Evolutionary conservation across 441 rosid species (phyloP).

Genomic region (Corymbia calophylla): DNA sequence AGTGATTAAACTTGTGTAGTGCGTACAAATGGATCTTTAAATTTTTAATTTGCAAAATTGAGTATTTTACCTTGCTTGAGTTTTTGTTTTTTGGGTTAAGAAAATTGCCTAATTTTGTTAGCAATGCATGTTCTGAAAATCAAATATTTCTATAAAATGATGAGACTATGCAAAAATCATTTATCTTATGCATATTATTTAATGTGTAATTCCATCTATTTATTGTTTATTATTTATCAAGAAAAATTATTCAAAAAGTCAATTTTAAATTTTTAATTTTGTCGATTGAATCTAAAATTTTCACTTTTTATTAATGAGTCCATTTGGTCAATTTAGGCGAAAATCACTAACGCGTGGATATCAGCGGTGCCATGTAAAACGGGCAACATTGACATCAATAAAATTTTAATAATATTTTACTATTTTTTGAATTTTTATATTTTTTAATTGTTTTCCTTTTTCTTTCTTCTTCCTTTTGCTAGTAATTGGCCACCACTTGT

Average conservation of each 20-base stretch:
- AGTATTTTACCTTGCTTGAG: neutral
- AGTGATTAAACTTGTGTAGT: neutral
- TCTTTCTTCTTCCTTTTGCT: neutral
- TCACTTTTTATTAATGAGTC: accelerated
- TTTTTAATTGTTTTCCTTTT: no score
- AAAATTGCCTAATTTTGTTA: neutral
- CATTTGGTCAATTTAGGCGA: accelerated
- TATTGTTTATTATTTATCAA: neutral
- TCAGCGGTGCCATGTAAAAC: accelerated
- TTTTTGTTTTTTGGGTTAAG: neutral
- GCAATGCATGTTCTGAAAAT: neutral
- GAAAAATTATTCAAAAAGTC: accelerated
- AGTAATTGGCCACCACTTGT: neutral
- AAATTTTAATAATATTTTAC: no score
- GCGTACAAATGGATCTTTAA: neutral
- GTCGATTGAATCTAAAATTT: accelerated
- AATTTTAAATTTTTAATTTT: neutral
- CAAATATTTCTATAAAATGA: neutral
- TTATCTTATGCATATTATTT: neutral
- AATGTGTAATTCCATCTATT: neutral
- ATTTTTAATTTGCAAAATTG: neutral
- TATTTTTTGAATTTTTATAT: no score
- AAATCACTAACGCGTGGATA: neutral
- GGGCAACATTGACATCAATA: accelerated
- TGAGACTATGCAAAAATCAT: neutral